Base-by-base conservation (phyloP, 78 protist genomes). In the Tieghemostelium lacteum region DNA sequence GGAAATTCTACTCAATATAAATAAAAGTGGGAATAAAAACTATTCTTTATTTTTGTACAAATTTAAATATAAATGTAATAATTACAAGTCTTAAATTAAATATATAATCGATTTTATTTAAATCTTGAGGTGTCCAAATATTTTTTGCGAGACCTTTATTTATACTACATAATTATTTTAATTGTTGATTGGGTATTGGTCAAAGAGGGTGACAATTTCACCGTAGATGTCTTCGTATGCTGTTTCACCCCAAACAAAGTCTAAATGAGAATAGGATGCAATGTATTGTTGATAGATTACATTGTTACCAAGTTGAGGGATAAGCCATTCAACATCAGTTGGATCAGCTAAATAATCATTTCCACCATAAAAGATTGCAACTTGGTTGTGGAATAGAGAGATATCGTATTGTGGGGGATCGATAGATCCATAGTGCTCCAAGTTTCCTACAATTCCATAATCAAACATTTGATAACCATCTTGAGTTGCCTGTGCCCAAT, bases 201-300 rank as follows among this genome's bases (percentile, higher is more conserved):
- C 14, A 0, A 80, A 26, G 17, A 26, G 63, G n/a, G 39, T 33
- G n/a, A 52, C 36, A 40, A 39, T 76, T 20, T 80, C 77, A 3
- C 17, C 36, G 49, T 88, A 88, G 7, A 88, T 36, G 36, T 54
- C 71, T 10, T 34, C 2, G 24, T 88, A 71, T n/a, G 94, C 88
- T 31, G 64, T 72, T 33, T 77, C 85, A 71, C 94, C 95, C 95
- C 95, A 92, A 37, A 92, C 95, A 24, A 92, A 92, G 60, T 92
- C 95, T 49, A 92, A 52, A 52, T 92, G 95, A 5, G 75, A 72
- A n/a, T 83, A 92, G 31, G 67, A 24, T 69, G 72, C 75, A 26
- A 73, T 42, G 37, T 50, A 60, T 55, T 77, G 49, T 14, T 34
- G 22, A 66, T 63, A 57, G 58, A 57, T 34, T 0, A 78, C 67